A percentile compares a stretch with the other conserved stretches of the same genome.
These are phyloP conservation scores for Rhodotorula mucilaginosa DNA, from an alignment of 1,284 basidiomycete species.

Conservation along the genomic window DNA sequence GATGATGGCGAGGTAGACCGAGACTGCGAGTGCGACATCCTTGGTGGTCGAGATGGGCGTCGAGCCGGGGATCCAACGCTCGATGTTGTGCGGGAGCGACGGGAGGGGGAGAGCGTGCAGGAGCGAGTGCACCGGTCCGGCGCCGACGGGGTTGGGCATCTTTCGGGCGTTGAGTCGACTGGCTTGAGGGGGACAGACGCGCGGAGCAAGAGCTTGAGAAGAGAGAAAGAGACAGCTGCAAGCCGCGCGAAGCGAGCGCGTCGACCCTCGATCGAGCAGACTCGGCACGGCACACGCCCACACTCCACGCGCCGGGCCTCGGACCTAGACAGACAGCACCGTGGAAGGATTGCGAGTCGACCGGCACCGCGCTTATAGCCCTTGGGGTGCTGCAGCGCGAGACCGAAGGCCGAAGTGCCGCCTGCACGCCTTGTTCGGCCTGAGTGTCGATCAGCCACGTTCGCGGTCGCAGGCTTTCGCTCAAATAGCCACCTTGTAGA, in stretches of 20 bases:
- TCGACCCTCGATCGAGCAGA: background rate
- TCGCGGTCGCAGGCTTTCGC: too few species aligned
- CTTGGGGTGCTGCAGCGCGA: too few species aligned
- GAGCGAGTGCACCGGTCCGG: conserved; percentile 50
- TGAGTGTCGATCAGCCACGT: too few species aligned
- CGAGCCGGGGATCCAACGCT: conserved; percentile 66
- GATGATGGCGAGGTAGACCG: conserved; percentile 80
- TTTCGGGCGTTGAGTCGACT: background rate
- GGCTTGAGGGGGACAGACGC: background rate
- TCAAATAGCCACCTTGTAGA: too few species aligned
- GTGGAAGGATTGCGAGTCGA: too few species aligned
- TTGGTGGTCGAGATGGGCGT: conserved; percentile 78
- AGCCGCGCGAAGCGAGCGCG: background rate
- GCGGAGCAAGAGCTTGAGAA: background rate
- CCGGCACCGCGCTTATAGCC: too few species aligned
- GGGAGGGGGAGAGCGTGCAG: conserved; percentile 58
- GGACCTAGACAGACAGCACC: too few species aligned
- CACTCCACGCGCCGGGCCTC: background rate
- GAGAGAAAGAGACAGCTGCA: background rate
- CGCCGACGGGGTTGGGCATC: conserved; percentile 15
- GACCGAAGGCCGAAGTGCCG: too few species aligned
- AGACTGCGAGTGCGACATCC: conserved; percentile 67
- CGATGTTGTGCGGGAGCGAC: conserved; percentile 60
- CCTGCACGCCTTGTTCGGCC: too few species aligned
- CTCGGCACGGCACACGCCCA: too few species aligned